Base-by-base conservation (phyloP, 441 rosid species). In the Populus tomentosa region DNA sequence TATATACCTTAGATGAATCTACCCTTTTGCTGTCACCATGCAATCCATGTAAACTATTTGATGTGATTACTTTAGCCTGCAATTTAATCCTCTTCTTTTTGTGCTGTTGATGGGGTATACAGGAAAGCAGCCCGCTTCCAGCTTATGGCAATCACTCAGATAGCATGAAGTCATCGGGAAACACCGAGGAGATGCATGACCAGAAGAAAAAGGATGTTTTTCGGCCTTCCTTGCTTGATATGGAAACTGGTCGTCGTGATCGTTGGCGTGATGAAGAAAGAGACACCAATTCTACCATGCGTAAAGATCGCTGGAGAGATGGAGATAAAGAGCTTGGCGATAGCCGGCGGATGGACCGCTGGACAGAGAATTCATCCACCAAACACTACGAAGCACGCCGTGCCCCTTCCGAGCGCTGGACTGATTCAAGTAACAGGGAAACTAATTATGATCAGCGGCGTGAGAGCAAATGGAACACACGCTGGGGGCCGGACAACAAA, bases 241-340 rank as follows among this genome's bases (percentile, higher is more conserved):
- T 87, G 87, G 99, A 92, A 78, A 79, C 90, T 78, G 89, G 93
- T 80, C 92, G 92, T 33, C 92, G 91, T 78, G 97, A 92, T 80
- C 93, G 93, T 78, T 97, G 99, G 98, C 98, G 92, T 32, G 99
- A 94, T 84, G 99, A 97, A 81, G 99, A 97, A 85, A 91, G 98
- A 81, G 99, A 97, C 77, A 89, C 92, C 75, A 86, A 88, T 80
- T 84, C 92, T 73, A 80, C 91, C 3, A 42, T 86, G 21, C 90
- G 90, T 77, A 93, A 92, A 79, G 99, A 92, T 81, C 91, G 92
- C 81, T 89, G 97, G 98, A 88, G 95, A 80, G 97, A 90, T 87
- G 92, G 88, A 16, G 95, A 93, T 65, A 93, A 90, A 78, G 99
- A 93, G 73, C 85, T 82, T 79, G 85, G 90, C 83, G 98, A 92